Percentiles rank a stretch among this genome's conserved stretches.
Evolutionary conservation across 2,329 filamentous ascomycete genomes (phyloP).

Genomic region (Xylaria sp.): DNA sequence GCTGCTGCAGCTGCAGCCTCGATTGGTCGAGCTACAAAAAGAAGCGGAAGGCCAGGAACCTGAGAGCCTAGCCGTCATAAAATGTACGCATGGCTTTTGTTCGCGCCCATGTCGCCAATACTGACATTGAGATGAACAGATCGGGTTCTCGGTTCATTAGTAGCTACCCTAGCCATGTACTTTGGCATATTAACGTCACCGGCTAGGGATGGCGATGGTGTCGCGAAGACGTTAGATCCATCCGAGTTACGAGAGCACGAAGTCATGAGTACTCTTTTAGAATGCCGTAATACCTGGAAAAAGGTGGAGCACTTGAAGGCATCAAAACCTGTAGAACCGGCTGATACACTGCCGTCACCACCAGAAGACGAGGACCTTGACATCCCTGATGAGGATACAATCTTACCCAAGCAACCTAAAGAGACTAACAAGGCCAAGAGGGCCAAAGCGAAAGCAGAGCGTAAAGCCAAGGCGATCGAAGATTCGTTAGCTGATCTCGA

Average conservation of each 20-base stretch:
- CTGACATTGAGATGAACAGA: conserved; percentile 48
- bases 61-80: conserved; percentile 71
- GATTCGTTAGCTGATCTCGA: conserved; percentile 77
- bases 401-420: conserved; percentile 36
- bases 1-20: conserved; percentile 76
- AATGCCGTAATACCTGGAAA: conserved; percentile 84
- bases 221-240: conserved; percentile 73
- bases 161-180: conserved; percentile 90
- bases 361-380: conserved; percentile 50
- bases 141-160: conserved; percentile 84
- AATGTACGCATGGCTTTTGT: conserved; percentile 55
- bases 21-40: conserved; percentile 68
- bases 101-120: neutral
- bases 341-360: conserved; percentile 39
- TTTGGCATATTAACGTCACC: conserved; percentile 92
- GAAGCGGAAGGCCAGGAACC: conserved; percentile 64
- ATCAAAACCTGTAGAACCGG: conserved; percentile 49
- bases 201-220: conserved; percentile 66
- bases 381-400: conserved; percentile 52
- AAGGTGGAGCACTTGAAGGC: conserved; percentile 74
- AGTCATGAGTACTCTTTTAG: conserved; percentile 86
- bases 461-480: conserved; percentile 70
- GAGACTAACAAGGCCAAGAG: conserved; percentile 49
- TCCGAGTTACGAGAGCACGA: conserved; percentile 88
- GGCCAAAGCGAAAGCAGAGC: conserved; percentile 54